These are phyloP conservation scores for Clitoria ternatea DNA, from an alignment of 306 rosid genomes.

Conservation along the genomic window DNA sequence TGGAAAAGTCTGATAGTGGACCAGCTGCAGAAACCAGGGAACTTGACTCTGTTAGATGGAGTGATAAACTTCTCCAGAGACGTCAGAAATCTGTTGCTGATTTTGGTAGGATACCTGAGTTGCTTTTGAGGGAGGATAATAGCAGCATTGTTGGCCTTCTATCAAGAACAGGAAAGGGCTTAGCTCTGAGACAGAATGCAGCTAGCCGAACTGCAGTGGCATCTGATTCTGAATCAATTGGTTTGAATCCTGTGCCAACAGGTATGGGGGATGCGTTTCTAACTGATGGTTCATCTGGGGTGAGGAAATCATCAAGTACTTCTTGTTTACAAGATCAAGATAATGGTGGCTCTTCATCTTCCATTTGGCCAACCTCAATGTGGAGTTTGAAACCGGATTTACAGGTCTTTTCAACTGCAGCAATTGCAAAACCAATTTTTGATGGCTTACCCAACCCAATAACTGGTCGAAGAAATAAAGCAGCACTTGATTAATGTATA, in stretches of 20 bases:
- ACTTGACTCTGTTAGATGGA: slow-evolving; percentile 37
- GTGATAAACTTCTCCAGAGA: slow-evolving; percentile 49
- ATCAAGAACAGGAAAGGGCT: slow-evolving; percentile 54
- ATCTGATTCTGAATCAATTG: slow-evolving; percentile 44
- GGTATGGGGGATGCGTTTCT: slow-evolving; percentile 43
- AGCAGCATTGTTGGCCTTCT: slow-evolving; percentile 47
- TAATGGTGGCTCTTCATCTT: slow-evolving; percentile 37
- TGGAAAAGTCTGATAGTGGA: slow-evolving; percentile 24
- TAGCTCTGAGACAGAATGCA: slow-evolving; percentile 67
- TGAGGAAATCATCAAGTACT: slow-evolving; percentile 80
- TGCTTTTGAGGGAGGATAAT: slow-evolving; percentile 57
- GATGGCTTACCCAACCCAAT: slow-evolving; percentile 81
- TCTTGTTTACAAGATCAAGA: slow-evolving; percentile 79
- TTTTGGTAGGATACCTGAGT: slow-evolving; percentile 51
- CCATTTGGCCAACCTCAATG: slow-evolving; percentile 63
- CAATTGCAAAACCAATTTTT: slow-evolving; percentile 63
- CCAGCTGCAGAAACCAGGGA: slow-evolving; percentile 32
- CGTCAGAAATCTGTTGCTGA: slow-evolving; percentile 71
- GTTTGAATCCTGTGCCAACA: slow-evolving; percentile 35
- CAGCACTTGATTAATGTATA: slow-evolving; percentile 68
- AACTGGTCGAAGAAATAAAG: slow-evolving; percentile 63
- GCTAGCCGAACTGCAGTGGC: slow-evolving; percentile 34
- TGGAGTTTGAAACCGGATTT: slow-evolving; percentile 78
- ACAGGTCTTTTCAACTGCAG: slow-evolving; percentile 58
- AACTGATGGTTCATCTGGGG: slow-evolving; percentile 46